Conservation (phyloP, 2,329 filamentous ascomycete genomes). For the Blastomyces silverae region DNA sequence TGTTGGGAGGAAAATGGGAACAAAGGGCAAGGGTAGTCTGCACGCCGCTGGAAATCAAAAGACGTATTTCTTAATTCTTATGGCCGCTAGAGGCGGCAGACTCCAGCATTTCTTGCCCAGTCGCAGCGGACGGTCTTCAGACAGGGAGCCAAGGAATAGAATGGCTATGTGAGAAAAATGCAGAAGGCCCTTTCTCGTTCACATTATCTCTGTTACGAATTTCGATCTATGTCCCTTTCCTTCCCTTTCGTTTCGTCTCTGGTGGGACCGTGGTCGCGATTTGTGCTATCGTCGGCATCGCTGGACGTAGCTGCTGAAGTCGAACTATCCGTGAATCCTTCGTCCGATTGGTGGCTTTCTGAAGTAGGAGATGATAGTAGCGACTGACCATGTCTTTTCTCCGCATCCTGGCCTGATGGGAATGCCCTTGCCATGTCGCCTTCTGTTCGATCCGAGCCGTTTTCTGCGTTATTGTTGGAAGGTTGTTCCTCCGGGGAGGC, state of each 20-base stretch:
- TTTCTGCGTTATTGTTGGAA: conserved; percentile 16
- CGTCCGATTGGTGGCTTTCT: conserved; percentile 24
- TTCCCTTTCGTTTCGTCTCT: not conserved
- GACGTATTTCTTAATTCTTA: not conserved
- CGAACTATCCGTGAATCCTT: conserved; percentile 24
- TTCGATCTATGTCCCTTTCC: conserved; percentile 3
- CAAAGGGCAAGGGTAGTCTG: not conserved
- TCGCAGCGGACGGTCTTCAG: not conserved
- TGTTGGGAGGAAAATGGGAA: not conserved
- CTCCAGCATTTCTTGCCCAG: not conserved
- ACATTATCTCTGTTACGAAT: conserved; percentile 6
- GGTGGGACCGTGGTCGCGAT: not conserved
- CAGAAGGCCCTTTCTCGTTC: not conserved
- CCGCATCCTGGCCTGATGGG: conserved; percentile 20
- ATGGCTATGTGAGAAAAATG: not conserved
- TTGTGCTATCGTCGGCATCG: conserved; percentile 15
- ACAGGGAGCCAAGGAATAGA: not conserved
- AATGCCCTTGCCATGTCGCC: conserved; percentile 22
- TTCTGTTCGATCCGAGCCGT: conserved; percentile 19
- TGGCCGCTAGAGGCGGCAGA: not conserved
- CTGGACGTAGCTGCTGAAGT: conserved; percentile 23
- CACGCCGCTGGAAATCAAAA: not conserved
- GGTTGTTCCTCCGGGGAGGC: conserved; percentile 17
- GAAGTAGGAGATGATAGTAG: conserved; percentile 20
- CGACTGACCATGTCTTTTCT: conserved; percentile 20